Percentiles rank a stretch among this genome's conserved stretches.
Evolutionary conservation across 352 stramenopile species (phyloP).

Genomic region (Halophytophthora polymorphica): DNA sequence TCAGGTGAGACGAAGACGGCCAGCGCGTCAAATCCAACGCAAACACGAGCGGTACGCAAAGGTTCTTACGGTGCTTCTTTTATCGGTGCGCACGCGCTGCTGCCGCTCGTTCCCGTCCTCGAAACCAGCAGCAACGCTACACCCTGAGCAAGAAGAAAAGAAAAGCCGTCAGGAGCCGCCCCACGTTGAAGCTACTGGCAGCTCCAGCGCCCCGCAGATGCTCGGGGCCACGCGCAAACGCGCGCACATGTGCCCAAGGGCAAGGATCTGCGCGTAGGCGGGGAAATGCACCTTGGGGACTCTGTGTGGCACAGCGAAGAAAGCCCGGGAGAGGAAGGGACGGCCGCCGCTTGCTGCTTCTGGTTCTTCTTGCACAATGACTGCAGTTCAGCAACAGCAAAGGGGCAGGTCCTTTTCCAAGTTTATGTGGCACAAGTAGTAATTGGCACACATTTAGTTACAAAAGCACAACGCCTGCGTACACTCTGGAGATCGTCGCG

Average conservation of each 20-base stretch:
- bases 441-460: too few relatives aligned
- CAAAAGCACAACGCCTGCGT: too few relatives aligned
- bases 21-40: too few relatives aligned
- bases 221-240: constrained; percentile 8
- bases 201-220: constrained; percentile 1
- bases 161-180: constrained; percentile 22
- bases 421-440: too few relatives aligned
- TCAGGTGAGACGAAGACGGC: too few relatives aligned
- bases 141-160: constrained; percentile 13
- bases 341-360: background rate
- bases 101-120: background rate
- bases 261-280: too few relatives aligned
- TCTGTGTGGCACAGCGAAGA: background rate
- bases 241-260: background rate
- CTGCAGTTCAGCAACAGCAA: too few relatives aligned
- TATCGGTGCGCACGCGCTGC: too few relatives aligned
- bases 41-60: background rate
- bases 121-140: constrained; percentile 2
- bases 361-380: too few relatives aligned
- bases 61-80: background rate
- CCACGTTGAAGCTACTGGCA: constrained; percentile 8
- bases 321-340: background rate
- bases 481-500: too few relatives aligned
- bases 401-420: too few relatives aligned
- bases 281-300: background rate